Percentiles rank a stretch among this genome's conserved stretches.
These are phyloP conservation scores for Ophiostoma pallidulum DNA, from an alignment of 2,329 filamentous ascomycete genomes.

Conservation along the genomic window DNA sequence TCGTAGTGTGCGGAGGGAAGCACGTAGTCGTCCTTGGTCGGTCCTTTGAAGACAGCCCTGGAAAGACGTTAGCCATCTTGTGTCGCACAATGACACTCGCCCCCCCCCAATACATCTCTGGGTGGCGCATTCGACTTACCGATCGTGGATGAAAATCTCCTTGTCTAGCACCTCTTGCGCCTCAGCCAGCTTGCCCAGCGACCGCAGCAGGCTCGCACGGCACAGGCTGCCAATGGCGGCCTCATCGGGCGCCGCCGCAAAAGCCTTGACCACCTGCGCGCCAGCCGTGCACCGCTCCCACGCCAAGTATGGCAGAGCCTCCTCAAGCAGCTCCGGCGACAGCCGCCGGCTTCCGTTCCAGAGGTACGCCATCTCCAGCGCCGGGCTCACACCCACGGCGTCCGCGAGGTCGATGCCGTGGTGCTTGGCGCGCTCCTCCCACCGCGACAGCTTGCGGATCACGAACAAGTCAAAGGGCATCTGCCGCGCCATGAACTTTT, in stretches of 20 bases:
- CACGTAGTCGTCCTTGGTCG: slow-evolving; percentile 58
- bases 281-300: slow-evolving; percentile 53
- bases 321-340: slow-evolving; percentile 53
- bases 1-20: slow-evolving; percentile 76
- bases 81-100: too few relatives aligned
- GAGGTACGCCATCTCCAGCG: slow-evolving; percentile 86
- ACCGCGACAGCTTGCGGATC: slow-evolving; percentile 74
- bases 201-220: slow-evolving; percentile 55
- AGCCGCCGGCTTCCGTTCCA: slow-evolving; percentile 88
- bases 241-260: slow-evolving; percentile 49
- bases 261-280: slow-evolving; percentile 31
- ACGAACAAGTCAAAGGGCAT: slow-evolving; percentile 86
- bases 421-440: slow-evolving; percentile 66
- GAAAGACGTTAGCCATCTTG: slow-evolving; percentile 14
- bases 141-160: slow-evolving; percentile 56
- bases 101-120: too few relatives aligned
- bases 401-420: slow-evolving; percentile 63
- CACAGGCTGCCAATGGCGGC: slow-evolving; percentile 57
- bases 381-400: slow-evolving; percentile 68
- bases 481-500: slow-evolving; percentile 80
- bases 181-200: slow-evolving; percentile 51
- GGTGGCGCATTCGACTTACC: slow-evolving; percentile 31
- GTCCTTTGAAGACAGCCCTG: slow-evolving; percentile 47
- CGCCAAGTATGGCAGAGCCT: slow-evolving; percentile 50
- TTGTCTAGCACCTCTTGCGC: slow-evolving; percentile 57